These are phyloP conservation scores for Ulota crispa DNA, from an alignment of 225 moss, liverwort and hornwort species.

Conservation along the genomic window DNA sequence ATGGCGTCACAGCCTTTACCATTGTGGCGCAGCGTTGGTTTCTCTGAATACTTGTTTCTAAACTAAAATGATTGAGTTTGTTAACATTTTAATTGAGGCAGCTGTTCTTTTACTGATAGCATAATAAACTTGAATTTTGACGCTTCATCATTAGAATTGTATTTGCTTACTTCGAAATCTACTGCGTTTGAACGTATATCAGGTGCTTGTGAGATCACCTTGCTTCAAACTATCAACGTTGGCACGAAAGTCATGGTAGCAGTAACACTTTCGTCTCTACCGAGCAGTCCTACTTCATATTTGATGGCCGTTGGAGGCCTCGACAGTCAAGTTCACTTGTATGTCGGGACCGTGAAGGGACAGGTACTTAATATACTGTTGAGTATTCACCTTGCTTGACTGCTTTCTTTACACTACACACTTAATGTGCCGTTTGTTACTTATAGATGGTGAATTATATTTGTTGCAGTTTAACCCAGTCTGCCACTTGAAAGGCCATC, in stretches of 20 bases:
- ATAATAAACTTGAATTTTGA: conserved; percentile 1
- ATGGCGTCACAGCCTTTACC: neutral
- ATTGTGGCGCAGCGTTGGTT: neutral
- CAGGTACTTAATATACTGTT: conserved; percentile 46
- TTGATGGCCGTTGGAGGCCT: conserved; percentile 87
- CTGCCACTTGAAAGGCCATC: conserved; percentile 91
- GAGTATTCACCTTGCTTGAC: neutral
- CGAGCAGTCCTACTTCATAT: conserved; percentile 65
- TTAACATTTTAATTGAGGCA: neutral
- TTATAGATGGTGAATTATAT: conserved; percentile 19
- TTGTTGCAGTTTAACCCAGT: conserved; percentile 65
- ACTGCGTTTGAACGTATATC: conserved; percentile 21
- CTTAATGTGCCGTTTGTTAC: neutral
- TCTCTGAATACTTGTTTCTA: neutral
- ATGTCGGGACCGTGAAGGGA: conserved; percentile 56
- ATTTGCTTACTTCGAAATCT: neutral
- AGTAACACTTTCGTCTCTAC: conserved; percentile 69
- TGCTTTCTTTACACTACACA: neutral
- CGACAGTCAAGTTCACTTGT: conserved; percentile 87
- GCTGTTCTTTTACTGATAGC: neutral
- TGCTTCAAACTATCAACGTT: conserved; percentile 68
- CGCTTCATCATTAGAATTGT: conserved; percentile 1
- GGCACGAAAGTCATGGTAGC: conserved; percentile 88
- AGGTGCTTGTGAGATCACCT: conserved; percentile 69
- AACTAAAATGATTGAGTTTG: neutral